Conservation (phyloP, 176 grass and related monocot genomes). For the Triticum timopheevii region DNA sequence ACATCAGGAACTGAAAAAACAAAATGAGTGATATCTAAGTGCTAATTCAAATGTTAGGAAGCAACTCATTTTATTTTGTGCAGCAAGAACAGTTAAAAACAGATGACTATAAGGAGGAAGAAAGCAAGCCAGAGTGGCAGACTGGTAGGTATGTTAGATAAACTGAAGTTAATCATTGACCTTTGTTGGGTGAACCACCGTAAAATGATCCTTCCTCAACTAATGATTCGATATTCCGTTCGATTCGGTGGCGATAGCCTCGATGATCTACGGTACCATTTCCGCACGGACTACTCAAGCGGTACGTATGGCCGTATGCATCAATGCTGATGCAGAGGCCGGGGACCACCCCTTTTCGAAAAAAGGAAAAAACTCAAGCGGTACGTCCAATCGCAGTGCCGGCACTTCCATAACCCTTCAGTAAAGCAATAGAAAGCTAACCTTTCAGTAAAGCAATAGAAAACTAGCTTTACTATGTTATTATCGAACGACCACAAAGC, state of each 20-base stretch:
- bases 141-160: background rate
- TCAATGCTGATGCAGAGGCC: no score
- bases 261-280: conserved; percentile 50
- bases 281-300: conserved; percentile 40
- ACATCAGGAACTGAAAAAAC: conserved; percentile 43
- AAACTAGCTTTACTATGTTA: background rate
- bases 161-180: conserved; percentile 26
- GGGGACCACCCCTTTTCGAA: no score
- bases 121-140: no score
- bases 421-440: conserved; percentile 49
- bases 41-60: background rate
- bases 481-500: background rate
- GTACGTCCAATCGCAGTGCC: conserved; percentile 78
- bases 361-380: no score
- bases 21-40: background rate
- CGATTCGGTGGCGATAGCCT: conserved; percentile 54
- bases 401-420: conserved; percentile 90
- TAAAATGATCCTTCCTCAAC: conserved; percentile 44
- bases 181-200: conserved; percentile 46
- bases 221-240: conserved; percentile 37
- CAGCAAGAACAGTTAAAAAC: no score
- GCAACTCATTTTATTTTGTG: background rate
- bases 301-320: no score
- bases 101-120: no score
- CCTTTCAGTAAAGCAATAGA: conserved; percentile 2